Conservation (phyloP, 1,284 basidiomycete species). For the Peniophora sp. region DNA sequence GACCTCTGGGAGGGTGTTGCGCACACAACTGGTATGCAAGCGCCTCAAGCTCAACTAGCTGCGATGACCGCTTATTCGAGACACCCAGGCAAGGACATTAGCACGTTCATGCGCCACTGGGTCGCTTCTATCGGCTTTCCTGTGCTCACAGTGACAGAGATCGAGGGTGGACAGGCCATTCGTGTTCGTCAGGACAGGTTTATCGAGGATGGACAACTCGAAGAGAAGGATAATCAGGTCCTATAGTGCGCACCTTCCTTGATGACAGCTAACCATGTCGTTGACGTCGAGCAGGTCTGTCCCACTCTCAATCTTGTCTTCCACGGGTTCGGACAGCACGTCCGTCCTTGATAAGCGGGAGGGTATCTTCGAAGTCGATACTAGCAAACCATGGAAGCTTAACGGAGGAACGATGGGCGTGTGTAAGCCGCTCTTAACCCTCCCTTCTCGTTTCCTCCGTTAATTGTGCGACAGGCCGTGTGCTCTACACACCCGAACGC, state of each 20-base stretch:
- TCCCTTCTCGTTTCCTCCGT: too few species aligned
- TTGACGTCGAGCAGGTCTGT: conserved; percentile 59
- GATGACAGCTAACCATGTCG: too few species aligned
- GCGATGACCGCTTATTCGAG: not conserved
- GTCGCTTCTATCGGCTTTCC: conserved; percentile 73
- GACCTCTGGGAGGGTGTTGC: conserved; percentile 90
- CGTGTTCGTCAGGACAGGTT: conserved; percentile 87
- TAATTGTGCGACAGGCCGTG: conserved; percentile 81
- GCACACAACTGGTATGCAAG: conserved; percentile 52
- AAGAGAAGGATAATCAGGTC: conserved; percentile 83
- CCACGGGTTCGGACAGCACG: conserved; percentile 54
- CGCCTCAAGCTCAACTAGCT: not conserved
- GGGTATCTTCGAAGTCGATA: conserved; percentile 61
- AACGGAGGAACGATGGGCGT: conserved; percentile 88
- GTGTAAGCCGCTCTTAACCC: too few species aligned
- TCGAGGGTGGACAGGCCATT: conserved; percentile 45
- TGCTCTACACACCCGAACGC: conserved; percentile 80
- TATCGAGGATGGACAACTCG: conserved; percentile 76
- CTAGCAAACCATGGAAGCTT: conserved; percentile 72
- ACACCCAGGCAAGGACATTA: conserved; percentile 60
- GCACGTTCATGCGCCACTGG: conserved; percentile 89
- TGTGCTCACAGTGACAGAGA: conserved; percentile 82
- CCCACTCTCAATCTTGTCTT: conserved; percentile 73
- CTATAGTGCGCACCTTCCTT: conserved; percentile 47
- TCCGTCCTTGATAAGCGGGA: conserved; percentile 69